Evolutionary conservation across 139 green algal genomes (phyloP).

Genomic region (Asterochloris erici): DNA sequence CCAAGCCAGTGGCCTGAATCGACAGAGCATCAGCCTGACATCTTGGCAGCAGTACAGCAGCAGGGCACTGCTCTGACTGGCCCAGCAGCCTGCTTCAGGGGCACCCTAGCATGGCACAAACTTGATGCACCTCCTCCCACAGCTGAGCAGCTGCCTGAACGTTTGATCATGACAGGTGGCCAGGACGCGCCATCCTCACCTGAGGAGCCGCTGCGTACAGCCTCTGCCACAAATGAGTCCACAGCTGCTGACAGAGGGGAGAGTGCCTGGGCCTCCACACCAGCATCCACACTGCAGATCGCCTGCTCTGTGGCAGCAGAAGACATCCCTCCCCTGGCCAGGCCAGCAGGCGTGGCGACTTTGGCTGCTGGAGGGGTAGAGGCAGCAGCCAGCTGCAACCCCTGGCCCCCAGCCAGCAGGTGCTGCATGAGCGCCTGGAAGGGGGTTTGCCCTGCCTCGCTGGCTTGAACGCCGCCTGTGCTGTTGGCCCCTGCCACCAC

Average conservation of each 20-base stretch:
- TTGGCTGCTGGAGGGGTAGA: background rate
- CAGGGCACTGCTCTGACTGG: too few species aligned
- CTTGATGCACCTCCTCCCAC: too few species aligned
- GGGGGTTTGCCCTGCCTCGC: background rate
- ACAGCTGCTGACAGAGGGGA: background rate
- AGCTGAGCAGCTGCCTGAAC: too few species aligned
- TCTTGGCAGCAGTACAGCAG: too few species aligned
- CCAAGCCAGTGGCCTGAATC: too few species aligned
- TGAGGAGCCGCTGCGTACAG: too few species aligned
- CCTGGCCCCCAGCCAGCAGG: background rate
- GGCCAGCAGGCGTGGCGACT: background rate
- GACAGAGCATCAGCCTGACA: too few species aligned
- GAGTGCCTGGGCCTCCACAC: background rate
- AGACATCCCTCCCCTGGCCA: background rate
- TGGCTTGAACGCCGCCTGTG: background rate
- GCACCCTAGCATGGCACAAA: too few species aligned
- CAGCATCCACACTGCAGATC: background rate
- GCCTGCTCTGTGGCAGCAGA: background rate
- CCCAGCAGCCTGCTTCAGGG: too few species aligned
- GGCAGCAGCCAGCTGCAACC: background rate
- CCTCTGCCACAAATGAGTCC: too few species aligned
- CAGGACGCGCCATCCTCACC: too few species aligned
- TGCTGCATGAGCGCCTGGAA: slow-evolving; percentile 14
- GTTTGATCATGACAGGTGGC: too few species aligned
- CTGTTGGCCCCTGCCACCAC: background rate